Conservation (phyloP, 306 rosid species). For the Rubus parviflorus region DNA sequence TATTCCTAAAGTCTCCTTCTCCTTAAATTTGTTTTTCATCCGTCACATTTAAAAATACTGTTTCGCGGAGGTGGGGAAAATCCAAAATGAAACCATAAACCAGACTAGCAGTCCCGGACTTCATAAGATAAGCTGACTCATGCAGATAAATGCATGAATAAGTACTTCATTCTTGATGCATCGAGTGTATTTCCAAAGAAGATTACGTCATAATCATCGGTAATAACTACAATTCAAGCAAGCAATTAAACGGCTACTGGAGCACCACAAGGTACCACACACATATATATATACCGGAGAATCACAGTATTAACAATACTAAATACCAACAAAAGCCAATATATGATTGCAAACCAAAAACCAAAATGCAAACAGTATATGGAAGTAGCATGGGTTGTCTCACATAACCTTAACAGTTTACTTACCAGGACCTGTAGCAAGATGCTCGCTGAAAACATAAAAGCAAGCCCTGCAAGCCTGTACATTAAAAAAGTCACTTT, state of each 20-base stretch:
- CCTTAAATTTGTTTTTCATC: background rate
- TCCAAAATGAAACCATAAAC: background rate
- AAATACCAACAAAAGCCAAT: background rate
- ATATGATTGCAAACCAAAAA: background rate
- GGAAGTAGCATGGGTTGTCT: background rate
- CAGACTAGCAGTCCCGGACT: background rate
- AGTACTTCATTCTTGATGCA: background rate
- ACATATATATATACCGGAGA: background rate
- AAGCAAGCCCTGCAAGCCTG: slow-evolving; percentile 98
- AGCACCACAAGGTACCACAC: background rate
- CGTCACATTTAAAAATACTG: background rate
- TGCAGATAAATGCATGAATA: background rate
- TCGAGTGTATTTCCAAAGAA: background rate
- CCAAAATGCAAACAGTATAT: background rate
- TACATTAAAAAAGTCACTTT: slow-evolving; percentile 21
- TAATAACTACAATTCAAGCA: background rate
- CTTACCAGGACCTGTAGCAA: slow-evolving; percentile 94
- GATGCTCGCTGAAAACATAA: slow-evolving; percentile 98
- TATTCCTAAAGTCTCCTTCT: background rate
- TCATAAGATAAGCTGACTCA: background rate
- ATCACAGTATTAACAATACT: background rate
- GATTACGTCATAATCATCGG: background rate
- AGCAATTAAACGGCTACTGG: background rate
- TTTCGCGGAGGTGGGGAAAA: background rate
- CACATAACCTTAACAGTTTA: background rate